Evolutionary conservation across 1,284 basidiomycete genomes (phyloP).

Genomic region (Austroboletus novae-zelandiae): DNA sequence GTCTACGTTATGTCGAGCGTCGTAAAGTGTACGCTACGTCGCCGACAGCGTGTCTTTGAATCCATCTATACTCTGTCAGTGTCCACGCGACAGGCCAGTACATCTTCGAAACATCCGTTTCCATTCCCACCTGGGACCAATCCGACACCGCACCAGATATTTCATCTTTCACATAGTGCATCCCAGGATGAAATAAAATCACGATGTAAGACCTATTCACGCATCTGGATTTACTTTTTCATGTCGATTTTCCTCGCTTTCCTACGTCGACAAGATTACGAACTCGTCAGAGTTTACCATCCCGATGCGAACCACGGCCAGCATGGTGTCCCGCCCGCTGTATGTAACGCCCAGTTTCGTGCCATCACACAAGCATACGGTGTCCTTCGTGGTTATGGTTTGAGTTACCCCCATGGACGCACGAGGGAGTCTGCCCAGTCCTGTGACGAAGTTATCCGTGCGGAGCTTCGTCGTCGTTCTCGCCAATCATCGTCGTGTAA

Average conservation of each 20-base stretch:
- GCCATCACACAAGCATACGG: constrained; percentile 50
- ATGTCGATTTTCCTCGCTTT: not conserved
- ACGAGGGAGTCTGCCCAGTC: constrained; percentile 9
- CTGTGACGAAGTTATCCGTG: constrained; percentile 32
- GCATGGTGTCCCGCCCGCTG: constrained; percentile 28
- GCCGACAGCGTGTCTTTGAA: not conserved
- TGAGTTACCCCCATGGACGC: not conserved
- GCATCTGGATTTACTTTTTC: not conserved
- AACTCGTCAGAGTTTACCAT: constrained; percentile 52
- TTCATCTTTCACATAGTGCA: constrained; percentile 46
- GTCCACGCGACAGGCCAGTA: constrained; percentile 2
- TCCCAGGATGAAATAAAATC: constrained; percentile 46
- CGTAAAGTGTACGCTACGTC: not conserved
- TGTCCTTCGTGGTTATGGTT: constrained; percentile 25
- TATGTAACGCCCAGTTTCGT: constrained; percentile 48
- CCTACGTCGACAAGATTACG: constrained; percentile 43
- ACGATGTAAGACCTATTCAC: constrained; percentile 40
- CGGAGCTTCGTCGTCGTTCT: constrained; percentile 41
- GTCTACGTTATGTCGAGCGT: not conserved
- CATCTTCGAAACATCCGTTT: constrained; percentile 18
- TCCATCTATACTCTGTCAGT: not conserved
- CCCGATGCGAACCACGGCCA: constrained; percentile 42
- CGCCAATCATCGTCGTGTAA: constrained; percentile 12
- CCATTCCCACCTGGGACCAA: constrained; percentile 42
- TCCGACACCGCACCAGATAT: constrained; percentile 52